Percentiles rank a stretch among this genome's conserved stretches.
phyloP scores from a whole-genome alignment of 23 red algal species.

The Gracilaria domingensis region DNA sequence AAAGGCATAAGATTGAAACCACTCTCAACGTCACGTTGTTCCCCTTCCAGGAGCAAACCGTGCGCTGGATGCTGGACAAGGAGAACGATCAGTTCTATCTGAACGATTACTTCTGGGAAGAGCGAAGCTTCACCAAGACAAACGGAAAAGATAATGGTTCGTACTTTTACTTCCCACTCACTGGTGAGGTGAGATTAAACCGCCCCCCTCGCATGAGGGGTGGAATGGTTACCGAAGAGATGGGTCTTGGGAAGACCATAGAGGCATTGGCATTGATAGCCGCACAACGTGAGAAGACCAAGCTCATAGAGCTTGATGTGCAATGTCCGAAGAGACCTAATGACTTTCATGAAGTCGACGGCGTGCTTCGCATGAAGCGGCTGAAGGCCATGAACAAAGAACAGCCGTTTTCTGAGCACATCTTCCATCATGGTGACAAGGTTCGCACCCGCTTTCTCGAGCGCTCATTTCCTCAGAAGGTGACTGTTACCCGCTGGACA shows the following conservation, averaged over 20 bases:
- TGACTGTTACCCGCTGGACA: slow-evolving; percentile 53
- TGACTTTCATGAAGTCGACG: slow-evolving; percentile 29
- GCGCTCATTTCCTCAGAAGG: slow-evolving; percentile 27
- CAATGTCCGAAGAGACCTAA: slow-evolving; percentile 42
- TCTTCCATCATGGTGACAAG: slow-evolving; percentile 57
- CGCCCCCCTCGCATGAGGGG: slow-evolving; percentile 50
- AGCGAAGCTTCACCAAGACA: slow-evolving; percentile 43
- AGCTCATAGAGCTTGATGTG: slow-evolving; percentile 23
- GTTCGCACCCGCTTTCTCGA: slow-evolving; percentile 24
- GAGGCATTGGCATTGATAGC: slow-evolving; percentile 68
- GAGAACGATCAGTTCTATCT: slow-evolving; percentile 55
- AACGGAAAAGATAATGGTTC: not conserved
- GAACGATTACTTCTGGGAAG: slow-evolving; percentile 73
- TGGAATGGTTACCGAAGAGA: slow-evolving; percentile 72
- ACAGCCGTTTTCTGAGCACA: slow-evolving; percentile 8
- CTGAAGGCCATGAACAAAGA: slow-evolving; percentile 42
- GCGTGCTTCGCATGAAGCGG: slow-evolving; percentile 31
- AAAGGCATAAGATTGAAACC: slow-evolving; percentile 29
- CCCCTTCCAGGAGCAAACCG: slow-evolving; percentile 64
- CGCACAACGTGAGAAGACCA: slow-evolving; percentile 37
- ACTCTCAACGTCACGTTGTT: slow-evolving; percentile 38
- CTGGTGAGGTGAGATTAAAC: slow-evolving; percentile 57
- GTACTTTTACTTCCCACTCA: slow-evolving; percentile 61
- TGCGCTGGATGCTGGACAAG: slow-evolving; percentile 74
- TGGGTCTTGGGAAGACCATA: slow-evolving; percentile 69